These are phyloP conservation scores for Globisporangium uncinulatum DNA, from an alignment of 352 stramenopile species.

Conservation along the genomic window DNA sequence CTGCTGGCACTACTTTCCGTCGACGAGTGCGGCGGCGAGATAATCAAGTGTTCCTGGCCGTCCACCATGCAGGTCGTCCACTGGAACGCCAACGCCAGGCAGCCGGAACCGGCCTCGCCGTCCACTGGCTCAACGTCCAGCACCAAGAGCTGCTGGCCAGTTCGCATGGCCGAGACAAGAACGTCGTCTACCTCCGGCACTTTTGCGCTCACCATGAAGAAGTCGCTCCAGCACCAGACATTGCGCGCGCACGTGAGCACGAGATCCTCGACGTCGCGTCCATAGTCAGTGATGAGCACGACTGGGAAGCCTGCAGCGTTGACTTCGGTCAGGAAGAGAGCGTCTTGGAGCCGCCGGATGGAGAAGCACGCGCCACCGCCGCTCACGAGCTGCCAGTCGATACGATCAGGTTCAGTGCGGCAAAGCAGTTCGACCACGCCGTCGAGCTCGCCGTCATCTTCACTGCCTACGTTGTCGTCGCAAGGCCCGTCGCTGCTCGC, in stretches of 20 bases:
- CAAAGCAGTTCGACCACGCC: constrained; percentile 5
- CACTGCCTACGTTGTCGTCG: neutral
- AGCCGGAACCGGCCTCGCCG: constrained; percentile 10
- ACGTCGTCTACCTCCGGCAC: constrained; percentile 28
- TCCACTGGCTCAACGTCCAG: constrained; percentile 48
- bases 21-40: constrained; percentile 3
- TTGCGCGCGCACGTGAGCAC: constrained; percentile 31
- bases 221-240: constrained; percentile 37
- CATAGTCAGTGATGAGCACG: constrained; percentile 39
- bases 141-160: constrained; percentile 52
- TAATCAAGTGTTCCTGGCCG: constrained; percentile 17
- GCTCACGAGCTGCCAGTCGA: constrained; percentile 23
- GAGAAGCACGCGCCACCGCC: constrained; percentile 34
- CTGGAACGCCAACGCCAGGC: constrained; percentile 22
- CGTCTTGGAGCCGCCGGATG: constrained; percentile 32
- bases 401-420: neutral
- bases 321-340: constrained; percentile 27
- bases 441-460: neutral
- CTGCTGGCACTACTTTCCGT: neutral
- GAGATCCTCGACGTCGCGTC: constrained; percentile 31
- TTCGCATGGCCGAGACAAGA: constrained; percentile 25
- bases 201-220: constrained; percentile 34
- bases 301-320: constrained; percentile 20
- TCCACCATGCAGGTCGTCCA: constrained; percentile 23
- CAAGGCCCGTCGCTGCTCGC: neutral